A percentile compares a stretch with the other conserved stretches of the same genome.
These are phyloP conservation scores for Lunularia cruciata DNA, from an alignment of 225 moss, liverwort and hornwort genomes.

Conservation along the genomic window DNA sequence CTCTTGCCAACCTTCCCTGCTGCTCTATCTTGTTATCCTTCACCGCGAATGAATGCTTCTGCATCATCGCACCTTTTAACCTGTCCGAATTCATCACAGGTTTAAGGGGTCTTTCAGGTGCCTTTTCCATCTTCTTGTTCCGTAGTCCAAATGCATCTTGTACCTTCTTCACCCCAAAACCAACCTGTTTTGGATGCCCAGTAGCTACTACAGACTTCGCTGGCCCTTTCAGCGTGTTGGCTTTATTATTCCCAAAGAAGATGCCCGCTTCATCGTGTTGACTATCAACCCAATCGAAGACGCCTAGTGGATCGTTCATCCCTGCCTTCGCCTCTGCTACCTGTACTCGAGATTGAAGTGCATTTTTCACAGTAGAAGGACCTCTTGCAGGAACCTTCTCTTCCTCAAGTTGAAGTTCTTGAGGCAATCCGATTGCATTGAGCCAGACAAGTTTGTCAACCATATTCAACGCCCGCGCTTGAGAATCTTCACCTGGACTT, in stretches of 20 bases:
- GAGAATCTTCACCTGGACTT: constrained; percentile 90
- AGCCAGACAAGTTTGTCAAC: constrained; percentile 96
- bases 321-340: constrained; percentile 43
- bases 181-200: constrained; percentile 32
- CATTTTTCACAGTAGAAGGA: constrained; percentile 41
- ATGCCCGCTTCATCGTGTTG: constrained; percentile 51
- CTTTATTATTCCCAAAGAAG: constrained; percentile 33
- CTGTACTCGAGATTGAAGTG: constrained; percentile 48
- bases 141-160: constrained; percentile 26
- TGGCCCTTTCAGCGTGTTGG: constrained; percentile 19
- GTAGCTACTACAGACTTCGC: constrained; percentile 3
- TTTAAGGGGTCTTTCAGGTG: constrained; percentile 20
- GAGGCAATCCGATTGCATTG: constrained; percentile 59
- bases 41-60: constrained; percentile 8
- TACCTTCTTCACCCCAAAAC: constrained; percentile 27
- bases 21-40: constrained; percentile 30
- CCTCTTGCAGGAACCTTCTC: constrained; percentile 52
- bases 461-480: constrained; percentile 85
- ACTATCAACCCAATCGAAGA: constrained; percentile 92
- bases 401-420: constrained; percentile 57
- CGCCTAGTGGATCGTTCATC: constrained; percentile 54
- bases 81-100: constrained; percentile 18
- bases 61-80: constrained; percentile 5
- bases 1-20: constrained; percentile 12
- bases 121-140: constrained; percentile 27